A percentile compares a stretch with the other conserved stretches of the same genome.
Conservation (phyloP, 2,329 filamentous ascomycete species). For the Alternaria conjuncta region DNA sequence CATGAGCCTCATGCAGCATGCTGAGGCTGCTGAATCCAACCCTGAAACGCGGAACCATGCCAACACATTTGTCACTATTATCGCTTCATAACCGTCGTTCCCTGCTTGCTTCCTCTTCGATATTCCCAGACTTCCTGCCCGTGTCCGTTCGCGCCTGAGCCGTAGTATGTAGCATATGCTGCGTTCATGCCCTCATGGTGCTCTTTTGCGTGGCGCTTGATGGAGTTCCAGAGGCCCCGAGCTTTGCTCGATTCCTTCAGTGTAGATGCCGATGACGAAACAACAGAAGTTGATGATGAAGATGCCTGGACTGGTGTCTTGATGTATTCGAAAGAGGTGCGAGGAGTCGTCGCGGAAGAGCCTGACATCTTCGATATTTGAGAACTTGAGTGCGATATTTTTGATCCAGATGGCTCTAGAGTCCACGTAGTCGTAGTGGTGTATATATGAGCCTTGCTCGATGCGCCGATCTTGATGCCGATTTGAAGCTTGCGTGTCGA, state of each 20-base stretch:
- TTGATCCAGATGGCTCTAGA: background rate
- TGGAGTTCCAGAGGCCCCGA: conserved; percentile 14
- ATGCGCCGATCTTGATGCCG: background rate
- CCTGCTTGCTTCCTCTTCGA: conserved; percentile 11
- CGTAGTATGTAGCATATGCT: conserved; percentile 30
- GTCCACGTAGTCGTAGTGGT: too few relatives aligned
- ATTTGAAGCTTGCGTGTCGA: background rate
- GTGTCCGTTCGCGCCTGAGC: conserved; percentile 8
- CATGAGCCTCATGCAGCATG: background rate
- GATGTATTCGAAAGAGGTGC: conserved; percentile 22
- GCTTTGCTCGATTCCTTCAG: conserved; percentile 8
- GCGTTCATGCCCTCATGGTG: conserved; percentile 32
- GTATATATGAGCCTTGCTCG: background rate
- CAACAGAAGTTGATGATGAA: conserved; percentile 4
- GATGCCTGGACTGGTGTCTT: conserved; percentile 12
- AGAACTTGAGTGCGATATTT: background rate
- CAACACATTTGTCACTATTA: background rate
- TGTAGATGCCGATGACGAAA: background rate
- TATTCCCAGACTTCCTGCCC: conserved; percentile 27
- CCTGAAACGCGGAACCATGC: background rate
- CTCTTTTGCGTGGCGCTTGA: conserved; percentile 27
- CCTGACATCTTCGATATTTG: conserved; percentile 5
- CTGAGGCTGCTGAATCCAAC: background rate
- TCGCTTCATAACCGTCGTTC: background rate
- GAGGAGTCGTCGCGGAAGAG: conserved; percentile 23